Evolutionary conservation across 208 protist species (phyloP), one percentile per base, ranked within the genome.

Genomic region (Leishmania gerbilli): DNA sequence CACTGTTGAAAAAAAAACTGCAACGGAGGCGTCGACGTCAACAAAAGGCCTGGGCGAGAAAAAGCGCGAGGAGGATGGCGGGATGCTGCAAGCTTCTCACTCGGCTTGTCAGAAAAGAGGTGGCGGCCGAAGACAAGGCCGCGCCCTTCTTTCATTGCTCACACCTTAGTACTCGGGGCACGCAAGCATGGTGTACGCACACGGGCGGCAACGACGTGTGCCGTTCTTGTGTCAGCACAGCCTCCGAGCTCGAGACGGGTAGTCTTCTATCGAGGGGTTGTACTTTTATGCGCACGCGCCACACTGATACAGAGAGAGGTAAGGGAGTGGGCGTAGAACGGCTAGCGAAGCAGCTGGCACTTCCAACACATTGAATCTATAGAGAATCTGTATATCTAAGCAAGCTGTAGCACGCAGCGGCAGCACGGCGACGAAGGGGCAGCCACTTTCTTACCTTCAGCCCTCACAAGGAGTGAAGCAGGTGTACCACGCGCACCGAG

Each of bases 401-500:
- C 17, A 40, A 40, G 11, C 51, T 83, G 40, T 77, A 64, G n/a
- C n/a, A 37, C 60, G 4, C 49, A 65, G n/a, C 1, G 47, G 37
- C 37, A 79, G 21, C 34, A 19, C 55, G 27, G 11, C 15, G 15
- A 69, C 34, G n/a, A 53, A 53, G 42, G n/a, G 13, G 31, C 13
- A 56, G 42, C 24, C 9, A 13, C 42, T 76, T 76, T 56, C 42
- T 40, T 24, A 17, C 47, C 53, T 31, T 27, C 24, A 1, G 6
- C 17, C 37, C 9, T 77, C 74, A 86, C 3, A 76, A 71, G 17
- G 64, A 65, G 71, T 64, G 83, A 24, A 83, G 62, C 24, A 83
- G 49, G 64, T 83, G 37, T 56, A 87, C 83, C 15, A 53, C 75
- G 1, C 79, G 79, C 19, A 86, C 74, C 24, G 74, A 65, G 64